Evolutionary conservation across 257 asterid genomes (phyloP).

Genomic region (Anisodus tanguticus): DNA sequence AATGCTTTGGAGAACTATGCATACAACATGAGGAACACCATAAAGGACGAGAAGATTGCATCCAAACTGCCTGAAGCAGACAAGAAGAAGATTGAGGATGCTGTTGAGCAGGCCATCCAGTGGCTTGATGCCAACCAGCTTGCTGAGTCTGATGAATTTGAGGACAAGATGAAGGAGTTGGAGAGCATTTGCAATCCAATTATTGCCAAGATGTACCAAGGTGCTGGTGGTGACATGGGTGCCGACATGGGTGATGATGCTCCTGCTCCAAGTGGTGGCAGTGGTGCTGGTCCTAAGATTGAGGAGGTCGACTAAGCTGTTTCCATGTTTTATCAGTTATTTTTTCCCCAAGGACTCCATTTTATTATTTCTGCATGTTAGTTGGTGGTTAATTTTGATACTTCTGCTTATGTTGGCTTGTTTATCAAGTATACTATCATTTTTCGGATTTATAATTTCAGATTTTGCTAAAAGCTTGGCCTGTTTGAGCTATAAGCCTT

Average conservation of each 20-base stretch:
- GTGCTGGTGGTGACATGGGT: constrained; percentile 47
- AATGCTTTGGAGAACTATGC: constrained; percentile 80
- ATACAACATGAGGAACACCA: constrained; percentile 90
- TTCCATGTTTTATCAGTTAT: not conserved
- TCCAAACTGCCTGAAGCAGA: constrained; percentile 52
- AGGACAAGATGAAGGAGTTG: constrained; percentile 46
- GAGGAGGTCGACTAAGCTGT: constrained; percentile 60
- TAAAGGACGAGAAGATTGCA: constrained; percentile 80
- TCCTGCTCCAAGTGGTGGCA: constrained; percentile 47
- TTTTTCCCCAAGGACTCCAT: not conserved
- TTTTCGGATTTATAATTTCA: constrained; percentile 22
- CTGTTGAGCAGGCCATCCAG: constrained; percentile 41
- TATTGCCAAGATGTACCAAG: constrained; percentile 32
- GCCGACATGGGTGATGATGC: constrained; percentile 59
- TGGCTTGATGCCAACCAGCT: constrained; percentile 48
- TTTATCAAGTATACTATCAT: constrained; percentile 11
- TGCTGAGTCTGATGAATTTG: constrained; percentile 43
- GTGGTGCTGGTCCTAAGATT: constrained; percentile 64
- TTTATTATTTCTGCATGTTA: not conserved
- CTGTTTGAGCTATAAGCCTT: not conserved
- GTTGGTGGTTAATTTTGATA: not conserved
- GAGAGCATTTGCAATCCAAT: constrained; percentile 26
- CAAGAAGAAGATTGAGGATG: constrained; percentile 45
- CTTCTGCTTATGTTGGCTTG: not conserved
- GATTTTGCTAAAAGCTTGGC: not conserved